A percentile compares a stretch with the other conserved stretches of the same genome.
These are phyloP conservation scores for Cutaneotrichosporon cutaneum DNA, from an alignment of 1,284 basidiomycete genomes.

Conservation along the genomic window DNA sequence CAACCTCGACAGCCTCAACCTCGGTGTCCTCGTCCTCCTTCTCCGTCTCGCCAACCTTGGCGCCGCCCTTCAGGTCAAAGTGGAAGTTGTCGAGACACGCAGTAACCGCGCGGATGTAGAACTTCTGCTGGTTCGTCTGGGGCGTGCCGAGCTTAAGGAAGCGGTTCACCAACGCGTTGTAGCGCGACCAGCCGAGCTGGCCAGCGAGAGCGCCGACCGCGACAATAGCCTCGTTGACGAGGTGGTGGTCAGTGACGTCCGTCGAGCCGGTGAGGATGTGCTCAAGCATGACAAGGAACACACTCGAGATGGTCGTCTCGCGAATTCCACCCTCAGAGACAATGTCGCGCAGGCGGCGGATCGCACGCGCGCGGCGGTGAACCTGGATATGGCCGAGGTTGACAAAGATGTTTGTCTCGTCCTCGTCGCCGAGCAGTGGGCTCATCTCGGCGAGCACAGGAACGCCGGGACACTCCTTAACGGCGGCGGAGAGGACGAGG, in stretches of 20 bases:
- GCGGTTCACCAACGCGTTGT: slow-evolving; percentile 75
- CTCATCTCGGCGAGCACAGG: slow-evolving; percentile 71
- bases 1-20: slow-evolving; percentile 29
- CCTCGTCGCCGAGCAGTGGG: slow-evolving; percentile 79
- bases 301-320: slow-evolving; percentile 72
- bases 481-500: slow-evolving; percentile 73
- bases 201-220: slow-evolving; percentile 73
- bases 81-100: slow-evolving; percentile 88
- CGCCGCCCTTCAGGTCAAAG: slow-evolving; percentile 67
- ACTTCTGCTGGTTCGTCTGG: slow-evolving; percentile 72
- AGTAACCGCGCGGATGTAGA: slow-evolving; percentile 83
- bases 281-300: slow-evolving; percentile 83
- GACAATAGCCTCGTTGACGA: slow-evolving; percentile 85
- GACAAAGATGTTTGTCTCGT: slow-evolving; percentile 95
- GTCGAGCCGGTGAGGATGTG: slow-evolving; percentile 73
- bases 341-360: slow-evolving; percentile 79
- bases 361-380: slow-evolving; percentile 83
- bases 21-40: slow-evolving; percentile 38
- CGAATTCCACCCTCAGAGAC: slow-evolving; percentile 69
- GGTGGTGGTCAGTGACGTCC: slow-evolving; percentile 75
- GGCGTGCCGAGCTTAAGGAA: slow-evolving; percentile 74
- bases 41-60: slow-evolving; percentile 31
- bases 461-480: slow-evolving; percentile 66
- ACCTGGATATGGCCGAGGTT: slow-evolving; percentile 94
- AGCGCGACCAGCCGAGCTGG: slow-evolving; percentile 78